Evolutionary conservation across 164 flowering plant genomes (phyloP), one percentile per base, ranked within the genome.

Genomic region (Nymphaea thermarum): DNA sequence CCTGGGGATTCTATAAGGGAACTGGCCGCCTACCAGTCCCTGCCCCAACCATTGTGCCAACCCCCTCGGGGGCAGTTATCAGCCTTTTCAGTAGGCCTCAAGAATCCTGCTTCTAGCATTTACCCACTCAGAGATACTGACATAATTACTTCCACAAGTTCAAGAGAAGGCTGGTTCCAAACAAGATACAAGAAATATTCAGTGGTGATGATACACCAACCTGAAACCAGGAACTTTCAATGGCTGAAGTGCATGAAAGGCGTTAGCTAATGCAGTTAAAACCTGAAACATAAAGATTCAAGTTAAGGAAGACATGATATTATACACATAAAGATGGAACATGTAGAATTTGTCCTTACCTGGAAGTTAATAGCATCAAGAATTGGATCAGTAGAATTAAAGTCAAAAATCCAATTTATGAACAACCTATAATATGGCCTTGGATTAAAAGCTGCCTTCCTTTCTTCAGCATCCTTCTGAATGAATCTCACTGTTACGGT

Each of bases 381-480:
- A n/a, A 77, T 78, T 64, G 90, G 85, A 6, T 92, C 96, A 43
- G 78, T 68, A 43, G 94, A 83, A 71, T 80, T 75, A 60, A 95
- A 83, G 73, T 95, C 98, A 45, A 78, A 69, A 25, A 95, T 75
- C 93, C 93, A 90, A 74, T 91, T 86, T n/a, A 90, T 80, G 70
- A 90, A 95, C 74, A 95, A 68, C 80, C 99, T 81, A 67, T 87
- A 95, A 78, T 87, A 90, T 36, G 98, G 97, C 71, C 97, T 90
- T 1, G 99, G 90, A 76, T 87, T 88, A 67, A 95, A 90, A 64
- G 87, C 77, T 41, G 75, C 44, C 72, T 83, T 90, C 81, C 86
- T 95, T 67, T 90, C 98, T 67, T 95, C 98, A 4, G 90, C 89
- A 77, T 92, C 97, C 79, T 82, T 79, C 66, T 83, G 96, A 64